phyloP scores from a whole-genome alignment of 2,329 filamentous ascomycete genomes.

The Exophiala mesophila region DNA sequence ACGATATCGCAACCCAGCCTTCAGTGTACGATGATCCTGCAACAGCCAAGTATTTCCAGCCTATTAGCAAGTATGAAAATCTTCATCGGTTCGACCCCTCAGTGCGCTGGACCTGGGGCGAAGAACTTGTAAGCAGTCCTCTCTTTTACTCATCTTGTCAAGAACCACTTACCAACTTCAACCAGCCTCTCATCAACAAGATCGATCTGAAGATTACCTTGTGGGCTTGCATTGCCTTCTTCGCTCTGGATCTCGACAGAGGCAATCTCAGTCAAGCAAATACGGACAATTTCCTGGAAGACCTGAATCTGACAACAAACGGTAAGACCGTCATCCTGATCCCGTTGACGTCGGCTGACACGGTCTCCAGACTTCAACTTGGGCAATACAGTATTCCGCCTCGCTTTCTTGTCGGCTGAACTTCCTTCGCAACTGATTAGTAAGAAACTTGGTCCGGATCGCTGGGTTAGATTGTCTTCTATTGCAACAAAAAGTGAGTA shows the following conservation, averaged over 20 bases:
- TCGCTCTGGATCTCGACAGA: slow-evolving; percentile 53
- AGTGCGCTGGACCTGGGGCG: slow-evolving; percentile 23
- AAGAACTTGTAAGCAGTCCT: slow-evolving; percentile 27
- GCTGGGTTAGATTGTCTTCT: slow-evolving; percentile 40
- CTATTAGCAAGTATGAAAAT: slow-evolving; percentile 35
- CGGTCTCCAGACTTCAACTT: slow-evolving; percentile 42
- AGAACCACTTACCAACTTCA: slow-evolving; percentile 14
- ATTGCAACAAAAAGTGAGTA: background rate
- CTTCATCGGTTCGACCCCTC: slow-evolving; percentile 40
- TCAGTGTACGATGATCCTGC: slow-evolving; percentile 21
- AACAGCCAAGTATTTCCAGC: slow-evolving; percentile 19
- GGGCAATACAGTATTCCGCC: slow-evolving; percentile 52
- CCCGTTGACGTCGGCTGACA: background rate
- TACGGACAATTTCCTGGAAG: slow-evolving; percentile 51
- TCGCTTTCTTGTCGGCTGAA: slow-evolving; percentile 51
- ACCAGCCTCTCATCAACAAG: slow-evolving; percentile 4
- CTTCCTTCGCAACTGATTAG: slow-evolving; percentile 55
- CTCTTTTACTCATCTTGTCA: slow-evolving; percentile 2
- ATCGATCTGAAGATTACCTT: slow-evolving; percentile 29
- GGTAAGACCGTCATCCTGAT: slow-evolving; percentile 19
- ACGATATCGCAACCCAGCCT: slow-evolving; percentile 34
- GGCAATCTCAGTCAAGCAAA: slow-evolving; percentile 48
- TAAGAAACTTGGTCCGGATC: slow-evolving; percentile 51
- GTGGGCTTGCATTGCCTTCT: slow-evolving; percentile 50
- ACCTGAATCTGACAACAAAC: slow-evolving; percentile 34